Evolutionary conservation across 2,329 filamentous ascomycete genomes (phyloP), one percentile per base, ranked within the genome.

Genomic region (Sarocladiaceae sp.): DNA sequence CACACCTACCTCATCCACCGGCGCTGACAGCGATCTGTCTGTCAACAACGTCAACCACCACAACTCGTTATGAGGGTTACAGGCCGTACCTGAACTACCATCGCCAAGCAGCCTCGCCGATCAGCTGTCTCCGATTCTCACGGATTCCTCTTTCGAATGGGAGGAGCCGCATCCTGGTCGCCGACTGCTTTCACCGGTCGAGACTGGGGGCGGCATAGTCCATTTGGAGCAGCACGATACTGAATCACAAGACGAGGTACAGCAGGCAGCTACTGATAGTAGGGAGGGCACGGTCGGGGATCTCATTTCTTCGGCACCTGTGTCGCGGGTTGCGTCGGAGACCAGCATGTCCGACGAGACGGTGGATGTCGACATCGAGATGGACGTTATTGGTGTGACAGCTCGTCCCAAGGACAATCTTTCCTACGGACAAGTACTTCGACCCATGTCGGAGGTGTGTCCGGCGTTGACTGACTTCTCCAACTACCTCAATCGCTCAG

Each of bases 51-150:
- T 60, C 8, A 65, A 60, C 52, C 63, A 62, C 55, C 67, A 64
- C 46, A 67, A 67, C 59, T 66, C 67, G 42, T 78, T 78, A 77
- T 84, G 78, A 81, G 72, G 74, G 68, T 76, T 65, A 70, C 76
- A 81, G 79, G 79, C 72, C 77, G 74, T 75, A 74, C 70, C 75
- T 71, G 68, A 28, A 46, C 29, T 23, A 47, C 49, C 52, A 49
- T 31, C 40, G 62, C 61, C 39, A 74, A 73, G 68, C 71, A 73
- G 28, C 73, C 47, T 37, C 18, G 20, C 20, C 31, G 47, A 50
- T 37, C 47, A 50, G 33, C 47, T 50, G 33, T 50, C 47, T 36
- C 47, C 31, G 18, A 22, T 28, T 20, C 13, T n/a, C 18, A 26
- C 33, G 11, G 31, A 25, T 13, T 49, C 25, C 10, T 49, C 49